These are phyloP conservation scores for Wickerhamiella cacticola DNA, from an alignment of 805 yeast species.

Conservation along the genomic window DNA sequence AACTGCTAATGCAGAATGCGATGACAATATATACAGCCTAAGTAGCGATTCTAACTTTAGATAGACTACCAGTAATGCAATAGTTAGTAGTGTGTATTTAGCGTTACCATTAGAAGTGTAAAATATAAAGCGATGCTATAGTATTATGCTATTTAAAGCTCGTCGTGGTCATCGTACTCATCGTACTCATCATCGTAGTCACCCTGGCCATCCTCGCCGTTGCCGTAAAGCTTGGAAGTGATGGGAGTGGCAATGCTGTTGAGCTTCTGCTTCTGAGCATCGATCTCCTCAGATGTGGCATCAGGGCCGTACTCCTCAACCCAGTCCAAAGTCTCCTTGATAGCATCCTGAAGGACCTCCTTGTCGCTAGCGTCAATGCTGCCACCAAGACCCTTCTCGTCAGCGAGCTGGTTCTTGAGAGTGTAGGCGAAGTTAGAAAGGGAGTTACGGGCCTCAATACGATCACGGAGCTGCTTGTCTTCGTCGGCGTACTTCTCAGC, in stretches of 20 bases:
- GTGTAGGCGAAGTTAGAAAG: slow-evolving; percentile 82
- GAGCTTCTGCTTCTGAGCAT: slow-evolving; percentile 78
- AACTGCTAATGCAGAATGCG: no score
- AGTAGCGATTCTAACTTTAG: no score
- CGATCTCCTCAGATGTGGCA: slow-evolving; percentile 86
- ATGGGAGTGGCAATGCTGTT: slow-evolving; percentile 81
- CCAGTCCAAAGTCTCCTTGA: slow-evolving; percentile 78
- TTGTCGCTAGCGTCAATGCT: slow-evolving; percentile 83
- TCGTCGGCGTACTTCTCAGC: slow-evolving; percentile 92
- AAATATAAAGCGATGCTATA: slow-evolving; percentile 7
- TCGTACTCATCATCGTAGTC: slow-evolving; percentile 53
- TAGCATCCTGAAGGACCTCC: slow-evolving; percentile 76
- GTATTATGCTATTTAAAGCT: slow-evolving; percentile 10
- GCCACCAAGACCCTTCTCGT: slow-evolving; percentile 47
- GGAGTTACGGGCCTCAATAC: slow-evolving; percentile 77
- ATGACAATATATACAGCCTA: no score
- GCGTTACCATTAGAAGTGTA: no score
- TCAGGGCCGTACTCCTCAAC: slow-evolving; percentile 75
- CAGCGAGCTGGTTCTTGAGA: slow-evolving; percentile 55
- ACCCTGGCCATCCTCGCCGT: slow-evolving; percentile 35
- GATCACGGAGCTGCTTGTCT: slow-evolving; percentile 70
- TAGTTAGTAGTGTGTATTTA: no score
- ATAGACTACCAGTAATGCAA: no score
- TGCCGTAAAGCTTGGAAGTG: slow-evolving; percentile 67
- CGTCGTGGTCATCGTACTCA: slow-evolving; percentile 24